Percentiles rank a stretch among this genome's conserved stretches.
Conservation (phyloP, 2,329 filamentous ascomycete species). For the Neofusicoccum umdonicola region DNA sequence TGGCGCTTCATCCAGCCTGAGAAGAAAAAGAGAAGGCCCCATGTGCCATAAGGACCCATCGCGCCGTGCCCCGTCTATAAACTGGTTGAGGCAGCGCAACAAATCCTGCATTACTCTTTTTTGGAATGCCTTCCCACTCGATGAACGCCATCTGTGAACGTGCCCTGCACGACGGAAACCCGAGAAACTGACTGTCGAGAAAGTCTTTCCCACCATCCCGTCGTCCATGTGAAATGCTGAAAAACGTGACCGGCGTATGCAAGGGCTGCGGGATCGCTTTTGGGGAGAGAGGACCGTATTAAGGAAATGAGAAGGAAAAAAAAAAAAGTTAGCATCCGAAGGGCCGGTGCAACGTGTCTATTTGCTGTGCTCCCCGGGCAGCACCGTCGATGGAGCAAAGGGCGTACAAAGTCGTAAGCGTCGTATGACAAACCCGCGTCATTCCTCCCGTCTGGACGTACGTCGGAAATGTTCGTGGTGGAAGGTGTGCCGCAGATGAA, state of each 20-base stretch:
- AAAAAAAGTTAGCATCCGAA: constrained; percentile 33
- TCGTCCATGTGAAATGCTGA: constrained; percentile 16
- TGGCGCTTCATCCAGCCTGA: constrained; percentile 17
- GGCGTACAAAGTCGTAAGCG: constrained; percentile 41
- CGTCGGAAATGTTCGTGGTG: constrained; percentile 33
- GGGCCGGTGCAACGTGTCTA: constrained; percentile 41
- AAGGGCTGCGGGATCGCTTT: constrained; percentile 38
- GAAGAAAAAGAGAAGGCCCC: constrained; percentile 15
- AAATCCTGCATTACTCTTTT: constrained; percentile 17
- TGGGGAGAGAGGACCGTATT: constrained; percentile 27
- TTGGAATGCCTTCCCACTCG: constrained; percentile 16
- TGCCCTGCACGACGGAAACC: constrained; percentile 17
- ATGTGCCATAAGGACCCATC: constrained; percentile 15
- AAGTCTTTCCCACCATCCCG: constrained; percentile 14
- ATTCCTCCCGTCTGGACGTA: constrained; percentile 15
- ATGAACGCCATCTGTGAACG: constrained; percentile 17
- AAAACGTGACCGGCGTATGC: constrained; percentile 17
- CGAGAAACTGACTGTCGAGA: constrained; percentile 15
- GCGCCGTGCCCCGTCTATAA: constrained; percentile 17
- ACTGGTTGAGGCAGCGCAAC: constrained; percentile 13
- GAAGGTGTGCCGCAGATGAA: constrained; percentile 44
- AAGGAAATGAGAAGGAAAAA: constrained; percentile 26
- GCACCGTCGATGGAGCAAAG: constrained; percentile 37
- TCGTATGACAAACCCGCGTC: constrained; percentile 34
- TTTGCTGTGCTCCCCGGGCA: constrained; percentile 34